These are phyloP conservation scores for Russula ochroleuca DNA, from an alignment of 768 basidiomycete species.

Conservation along the genomic window DNA sequence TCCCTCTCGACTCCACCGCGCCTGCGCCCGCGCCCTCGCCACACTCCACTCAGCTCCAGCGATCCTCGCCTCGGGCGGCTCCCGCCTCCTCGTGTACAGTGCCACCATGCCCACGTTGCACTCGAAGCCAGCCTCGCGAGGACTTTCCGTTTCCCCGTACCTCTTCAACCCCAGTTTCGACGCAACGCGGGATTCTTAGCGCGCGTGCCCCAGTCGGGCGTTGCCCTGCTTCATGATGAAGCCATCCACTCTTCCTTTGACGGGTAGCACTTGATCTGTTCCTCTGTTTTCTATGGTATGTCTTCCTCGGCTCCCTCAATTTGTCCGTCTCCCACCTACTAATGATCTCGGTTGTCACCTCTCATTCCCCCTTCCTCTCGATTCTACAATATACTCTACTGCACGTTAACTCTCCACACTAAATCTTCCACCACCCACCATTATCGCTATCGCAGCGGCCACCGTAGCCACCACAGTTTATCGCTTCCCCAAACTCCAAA, in stretches of 20 bases:
- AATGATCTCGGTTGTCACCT: no score
- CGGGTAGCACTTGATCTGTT: no score
- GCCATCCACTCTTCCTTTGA: constrained; percentile 66
- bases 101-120: constrained; percentile 60
- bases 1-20: constrained; percentile 49
- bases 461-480: no score
- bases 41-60: constrained; percentile 47
- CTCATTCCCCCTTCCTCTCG: no score
- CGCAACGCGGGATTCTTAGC: constrained; percentile 85
- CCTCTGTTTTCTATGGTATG: no score
- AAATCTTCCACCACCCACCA: no score
- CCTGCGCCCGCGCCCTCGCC: constrained; percentile 31
- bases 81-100: constrained; percentile 78
- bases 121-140: constrained; percentile 64
- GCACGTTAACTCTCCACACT: no score
- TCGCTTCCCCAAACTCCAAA: no score
- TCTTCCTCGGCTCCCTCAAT: no score
- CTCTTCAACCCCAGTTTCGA: constrained; percentile 94
- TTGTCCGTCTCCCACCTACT: no score
- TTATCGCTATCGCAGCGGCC: no score
- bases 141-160: constrained; percentile 56
- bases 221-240: constrained; percentile 79
- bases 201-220: constrained; percentile 69
- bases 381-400: no score
- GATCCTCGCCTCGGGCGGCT: constrained; percentile 84